Evolutionary conservation across 768 basidiomycete genomes (phyloP), one percentile per base, ranked within the genome.

Genomic region (Boletellus ananas): DNA sequence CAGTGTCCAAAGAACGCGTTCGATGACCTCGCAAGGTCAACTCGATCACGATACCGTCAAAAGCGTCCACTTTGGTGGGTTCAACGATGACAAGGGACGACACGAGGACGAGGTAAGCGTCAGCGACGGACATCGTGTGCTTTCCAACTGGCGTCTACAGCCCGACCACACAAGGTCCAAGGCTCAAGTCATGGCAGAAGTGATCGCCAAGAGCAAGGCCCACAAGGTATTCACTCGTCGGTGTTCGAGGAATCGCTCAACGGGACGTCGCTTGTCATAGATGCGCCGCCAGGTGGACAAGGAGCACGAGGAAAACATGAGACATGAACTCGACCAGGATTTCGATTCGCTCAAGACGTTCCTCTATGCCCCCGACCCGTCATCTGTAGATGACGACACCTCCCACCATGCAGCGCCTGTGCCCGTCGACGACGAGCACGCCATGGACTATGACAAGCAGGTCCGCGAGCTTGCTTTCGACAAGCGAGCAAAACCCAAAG

Each of bases 161-260:
- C 87, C 87, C 8, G 80, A 80, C 40, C 75, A 84, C 51, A 96
- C 95, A 70, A 95, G 90, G 71, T 82, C 85, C 4, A 96, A 95
- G 69, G 86, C 90, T 2, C 94, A 99, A 62, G 90, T 97, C 53
- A 98, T 99, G 96, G 82, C 89, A 0, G 96, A 99, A 66, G 89
- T 99, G 31, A 91, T 99, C 39, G 89, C 92, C 1, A 99, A 98
- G 71, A 94, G 92, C 70, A 99, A 99, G 70, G 83, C 85, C 43
- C 84, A 98, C 72, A 97, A 95, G 75, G 95, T 92, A 58, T 64
- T 34, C 7, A 11, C 31, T 41, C 33, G 2, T 20, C 33, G n/a
- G 7, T 29, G 4, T 40, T 23, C 17, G 4, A 9, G 12, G 13
- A 23, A 39, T 18, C 2, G 3, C 5, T 49, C 11, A 50, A 25